A percentile compares a stretch with the other conserved stretches of the same genome.
Evolutionary conservation across 768 basidiomycete genomes (phyloP).

Genomic region (Dioszegia crocea): DNA sequence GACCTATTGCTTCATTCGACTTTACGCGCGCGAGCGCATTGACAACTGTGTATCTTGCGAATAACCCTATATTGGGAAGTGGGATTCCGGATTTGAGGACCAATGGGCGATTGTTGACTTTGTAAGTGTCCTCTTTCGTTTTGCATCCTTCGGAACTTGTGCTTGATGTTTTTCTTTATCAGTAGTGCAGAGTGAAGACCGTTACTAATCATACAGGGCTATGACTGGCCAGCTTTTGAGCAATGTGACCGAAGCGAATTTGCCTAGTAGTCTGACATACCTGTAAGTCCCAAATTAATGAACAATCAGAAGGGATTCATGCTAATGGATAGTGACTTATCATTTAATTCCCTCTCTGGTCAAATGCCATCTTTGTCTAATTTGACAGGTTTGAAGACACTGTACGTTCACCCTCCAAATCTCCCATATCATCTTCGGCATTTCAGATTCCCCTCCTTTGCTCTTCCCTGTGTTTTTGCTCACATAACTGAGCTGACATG

Average conservation of each 20-base stretch:
- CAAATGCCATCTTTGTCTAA: conserved; percentile 30
- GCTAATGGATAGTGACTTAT: conserved; percentile 42
- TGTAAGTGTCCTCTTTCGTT: conserved; percentile 28
- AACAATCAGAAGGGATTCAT: neutral
- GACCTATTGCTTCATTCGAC: conserved; percentile 31
- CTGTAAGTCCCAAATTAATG: conserved; percentile 30
- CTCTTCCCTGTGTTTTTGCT: too few relatives aligned
- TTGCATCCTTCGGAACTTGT: too few relatives aligned
- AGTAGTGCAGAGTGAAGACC: too few relatives aligned
- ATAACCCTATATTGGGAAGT: conserved; percentile 44
- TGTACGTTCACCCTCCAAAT: conserved; percentile 23
- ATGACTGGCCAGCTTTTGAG: conserved; percentile 45
- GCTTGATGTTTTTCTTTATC: too few relatives aligned
- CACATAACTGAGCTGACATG: neutral
- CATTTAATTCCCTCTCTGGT: conserved; percentile 44
- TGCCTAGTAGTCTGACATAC: conserved; percentile 43
- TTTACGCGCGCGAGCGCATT: conserved; percentile 20
- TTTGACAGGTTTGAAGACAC: conserved; percentile 33
- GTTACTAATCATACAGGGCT: conserved; percentile 29
- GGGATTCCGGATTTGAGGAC: conserved; percentile 34
- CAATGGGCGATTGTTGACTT: conserved; percentile 26
- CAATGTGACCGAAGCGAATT: conserved; percentile 21
- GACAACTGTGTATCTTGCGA: conserved; percentile 38
- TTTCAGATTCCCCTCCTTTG: too few relatives aligned
- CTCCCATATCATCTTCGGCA: too few relatives aligned